These are phyloP conservation scores for Trichoderma oligosporum DNA, from an alignment of 2,329 filamentous ascomycete species.

Conservation along the genomic window DNA sequence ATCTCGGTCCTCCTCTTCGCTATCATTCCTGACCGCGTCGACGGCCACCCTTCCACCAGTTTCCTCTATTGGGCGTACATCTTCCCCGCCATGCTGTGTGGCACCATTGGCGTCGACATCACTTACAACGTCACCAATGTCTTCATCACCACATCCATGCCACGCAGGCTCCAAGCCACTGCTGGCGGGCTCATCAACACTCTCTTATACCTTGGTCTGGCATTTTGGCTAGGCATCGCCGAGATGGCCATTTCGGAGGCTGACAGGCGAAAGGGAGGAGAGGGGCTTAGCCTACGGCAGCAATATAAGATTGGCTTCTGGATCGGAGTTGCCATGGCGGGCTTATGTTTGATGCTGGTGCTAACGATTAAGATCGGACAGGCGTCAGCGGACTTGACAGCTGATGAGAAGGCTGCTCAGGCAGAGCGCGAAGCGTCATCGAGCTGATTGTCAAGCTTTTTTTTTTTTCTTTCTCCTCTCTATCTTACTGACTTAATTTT, in stretches of 20 bases:
- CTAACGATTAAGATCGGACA: slow-evolving; percentile 53
- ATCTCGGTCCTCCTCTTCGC: slow-evolving; percentile 60
- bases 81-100: slow-evolving; percentile 66
- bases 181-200: slow-evolving; percentile 70
- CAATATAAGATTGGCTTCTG: slow-evolving; percentile 66
- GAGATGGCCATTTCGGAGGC: slow-evolving; percentile 59
- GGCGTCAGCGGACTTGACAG: slow-evolving; percentile 54
- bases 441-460: not conserved
- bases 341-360: slow-evolving; percentile 49
- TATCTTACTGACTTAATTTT: not conserved
- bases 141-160: slow-evolving; percentile 71
- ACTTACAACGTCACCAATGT: slow-evolving; percentile 72
- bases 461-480: not conserved
- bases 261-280: slow-evolving; percentile 26
- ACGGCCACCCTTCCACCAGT: slow-evolving; percentile 33
- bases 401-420: slow-evolving; percentile 48
- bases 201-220: slow-evolving; percentile 66
- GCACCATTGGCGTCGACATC: slow-evolving; percentile 71
- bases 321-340: slow-evolving; percentile 57
- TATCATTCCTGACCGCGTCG: slow-evolving; percentile 52
- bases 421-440: slow-evolving; percentile 19
- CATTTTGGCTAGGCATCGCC: slow-evolving; percentile 45
- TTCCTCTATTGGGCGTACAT: slow-evolving; percentile 66
- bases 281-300: slow-evolving; percentile 38
- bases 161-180: slow-evolving; percentile 62